Base-by-base conservation (phyloP, 257 asterid genomes). In the Datura wrightii region DNA sequence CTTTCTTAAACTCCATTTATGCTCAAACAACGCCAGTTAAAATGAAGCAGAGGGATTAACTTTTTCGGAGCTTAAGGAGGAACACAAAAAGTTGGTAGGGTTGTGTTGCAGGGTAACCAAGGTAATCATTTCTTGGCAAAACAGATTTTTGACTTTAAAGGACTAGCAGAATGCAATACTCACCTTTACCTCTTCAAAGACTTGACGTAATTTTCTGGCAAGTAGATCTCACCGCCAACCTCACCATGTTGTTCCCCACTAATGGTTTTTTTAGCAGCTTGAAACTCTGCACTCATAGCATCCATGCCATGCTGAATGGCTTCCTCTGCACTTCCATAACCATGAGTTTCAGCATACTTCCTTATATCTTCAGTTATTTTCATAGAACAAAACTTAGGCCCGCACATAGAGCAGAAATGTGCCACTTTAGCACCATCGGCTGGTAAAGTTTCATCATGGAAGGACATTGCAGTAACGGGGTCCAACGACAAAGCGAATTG, bases 351-450 rank as follows among this genome's bases (percentile, higher is more conserved):
- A 0, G 99, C 99, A 1, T 94, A 94, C 79, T 90, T 94, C 86
- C 99, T 90, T 4, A 96, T 98, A 79, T 96, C 99, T 92, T 96
- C 98, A 0, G 99, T 96, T 79, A 96, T 96, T 93, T 94, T 96
- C 99, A 96, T 96, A 1, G 99, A 96, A 41, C 98, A 96, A 67
- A 96, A 96, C 92, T 94, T 96, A 5, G 99, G 99, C 15, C 98
- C 98, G 36, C 99, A 96, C 98, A 96, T 93, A 0, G 99, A 96
- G 91, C 98, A 96, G 92, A 96, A 96, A 85, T 96, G 99, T 0
- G 98, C 99, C 78, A 96, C 99, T 83, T 96, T 96, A 63, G 99
- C 98, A n/a, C 98, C 99, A 10, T 96, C 99, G 10, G 99, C 89
- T 8, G 99, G 99, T 31, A 96, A 86, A 11, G 98, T 96, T 85